Percentiles rank a stretch among this genome's conserved stretches.
phyloP scores from a whole-genome alignment of 805 yeast genomes.

The Lipomyces oligophaga region DNA sequence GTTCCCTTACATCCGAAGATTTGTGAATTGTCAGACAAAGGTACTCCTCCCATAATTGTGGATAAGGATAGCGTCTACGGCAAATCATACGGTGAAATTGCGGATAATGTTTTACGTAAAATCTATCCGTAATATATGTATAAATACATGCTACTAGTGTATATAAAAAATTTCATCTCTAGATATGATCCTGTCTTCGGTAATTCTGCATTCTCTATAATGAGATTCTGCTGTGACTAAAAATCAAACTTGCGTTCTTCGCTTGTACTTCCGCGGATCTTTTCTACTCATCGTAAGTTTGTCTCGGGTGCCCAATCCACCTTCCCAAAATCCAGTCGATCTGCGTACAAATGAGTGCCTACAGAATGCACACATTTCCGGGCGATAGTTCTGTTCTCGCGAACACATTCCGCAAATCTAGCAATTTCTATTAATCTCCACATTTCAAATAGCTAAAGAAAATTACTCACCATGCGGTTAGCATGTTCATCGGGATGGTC shows the following conservation, averaged over 20 bases:
- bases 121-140: conserved; percentile 7
- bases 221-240: not conserved
- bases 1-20: conserved; percentile 64
- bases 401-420: conserved; percentile 43
- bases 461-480: conserved; percentile 36
- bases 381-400: conserved; percentile 40
- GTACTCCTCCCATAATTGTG: conserved; percentile 57
- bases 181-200: not conserved
- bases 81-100: conserved; percentile 49
- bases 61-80: conserved; percentile 41
- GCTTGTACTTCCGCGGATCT: conserved; percentile 42
- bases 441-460: not conserved
- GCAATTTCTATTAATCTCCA: not conserved
- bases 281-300: conserved; percentile 40
- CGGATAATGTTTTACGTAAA: conserved; percentile 39
- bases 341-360: conserved; percentile 38
- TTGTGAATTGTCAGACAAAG: conserved; percentile 58
- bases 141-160: conserved; percentile 6
- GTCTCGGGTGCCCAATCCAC: conserved; percentile 45
- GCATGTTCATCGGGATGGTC: conserved; percentile 41
- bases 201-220: not conserved
- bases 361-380: conserved; percentile 38
- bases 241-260: not conserved
- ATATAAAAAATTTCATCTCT: conserved; percentile 2
- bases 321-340: conserved; percentile 44